Conservation (phyloP, 2,329 filamentous ascomycete species). For the Fusarium tuaranense region DNA sequence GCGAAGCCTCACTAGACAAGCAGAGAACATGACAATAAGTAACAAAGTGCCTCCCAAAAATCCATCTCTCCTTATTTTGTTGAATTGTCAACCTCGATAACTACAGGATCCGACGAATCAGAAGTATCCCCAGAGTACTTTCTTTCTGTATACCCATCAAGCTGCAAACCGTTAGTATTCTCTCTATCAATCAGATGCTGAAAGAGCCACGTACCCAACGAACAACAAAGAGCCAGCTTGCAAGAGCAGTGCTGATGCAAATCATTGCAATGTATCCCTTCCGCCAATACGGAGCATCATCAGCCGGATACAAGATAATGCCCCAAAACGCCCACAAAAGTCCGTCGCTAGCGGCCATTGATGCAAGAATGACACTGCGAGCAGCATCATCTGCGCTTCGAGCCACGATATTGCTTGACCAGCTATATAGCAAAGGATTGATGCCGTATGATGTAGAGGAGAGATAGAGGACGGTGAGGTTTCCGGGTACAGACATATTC, state of each 20-base stretch:
- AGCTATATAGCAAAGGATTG: slow-evolving; percentile 41
- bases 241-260: slow-evolving; percentile 15
- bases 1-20: not conserved
- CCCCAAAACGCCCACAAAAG: slow-evolving; percentile 60
- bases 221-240: slow-evolving; percentile 30
- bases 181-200: too few relatives aligned
- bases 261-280: slow-evolving; percentile 45
- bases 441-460: slow-evolving; percentile 41
- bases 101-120: not conserved
- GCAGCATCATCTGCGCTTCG: slow-evolving; percentile 52
- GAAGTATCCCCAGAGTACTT: slow-evolving; percentile 9
- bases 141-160: slow-evolving; percentile 17
- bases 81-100: not conserved
- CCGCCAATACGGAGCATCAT: slow-evolving; percentile 56
- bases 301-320: slow-evolving; percentile 55
- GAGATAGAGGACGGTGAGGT: slow-evolving; percentile 34
- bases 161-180: not conserved
- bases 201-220: slow-evolving; percentile 21
- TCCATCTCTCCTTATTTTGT: not conserved
- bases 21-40: not conserved
- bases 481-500: slow-evolving; percentile 31
- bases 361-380: slow-evolving; percentile 53
- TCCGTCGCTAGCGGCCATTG: slow-evolving; percentile 55
- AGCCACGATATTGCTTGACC: slow-evolving; percentile 41
- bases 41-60: not conserved